Conservation (phyloP, 176 grass and related monocot genomes). For the Cenchrus fungigraminus region DNA sequence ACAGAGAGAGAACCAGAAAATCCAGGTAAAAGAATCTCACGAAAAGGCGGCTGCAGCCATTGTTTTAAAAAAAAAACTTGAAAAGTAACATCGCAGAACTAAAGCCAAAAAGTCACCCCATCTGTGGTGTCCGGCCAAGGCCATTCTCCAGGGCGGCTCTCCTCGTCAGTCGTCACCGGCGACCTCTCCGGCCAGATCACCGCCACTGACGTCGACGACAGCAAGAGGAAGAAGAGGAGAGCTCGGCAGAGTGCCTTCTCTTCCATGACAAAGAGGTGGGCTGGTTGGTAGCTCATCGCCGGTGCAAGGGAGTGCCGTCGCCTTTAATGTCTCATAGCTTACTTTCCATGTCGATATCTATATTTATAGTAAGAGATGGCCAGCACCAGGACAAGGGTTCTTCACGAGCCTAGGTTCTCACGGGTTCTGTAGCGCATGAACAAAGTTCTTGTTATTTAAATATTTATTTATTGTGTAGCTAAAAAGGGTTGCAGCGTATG, state of each 20-base stretch:
- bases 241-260: background rate
- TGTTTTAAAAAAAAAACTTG: background rate
- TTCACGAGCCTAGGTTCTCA: constrained; percentile 25
- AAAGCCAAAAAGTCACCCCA: constrained; percentile 46
- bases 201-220: constrained; percentile 1
- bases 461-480: background rate
- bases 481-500: background rate
- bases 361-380: constrained; percentile 7
- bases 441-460: background rate
- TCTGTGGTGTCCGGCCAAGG: constrained; percentile 57
- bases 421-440: background rate
- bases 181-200: background rate
- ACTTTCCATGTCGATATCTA: background rate
- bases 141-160: constrained; percentile 36
- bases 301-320: background rate
- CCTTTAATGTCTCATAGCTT: background rate
- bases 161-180: background rate
- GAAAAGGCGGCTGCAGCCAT: background rate
- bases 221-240: constrained; percentile 15
- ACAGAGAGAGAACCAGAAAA: background rate
- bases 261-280: constrained; percentile 22
- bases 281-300: background rate
- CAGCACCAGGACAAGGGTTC: constrained; percentile 2
- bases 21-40: background rate
- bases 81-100: background rate